phyloP scores from a whole-genome alignment of 352 stramenopile genomes.

The Pythium plurisporium region DNA sequence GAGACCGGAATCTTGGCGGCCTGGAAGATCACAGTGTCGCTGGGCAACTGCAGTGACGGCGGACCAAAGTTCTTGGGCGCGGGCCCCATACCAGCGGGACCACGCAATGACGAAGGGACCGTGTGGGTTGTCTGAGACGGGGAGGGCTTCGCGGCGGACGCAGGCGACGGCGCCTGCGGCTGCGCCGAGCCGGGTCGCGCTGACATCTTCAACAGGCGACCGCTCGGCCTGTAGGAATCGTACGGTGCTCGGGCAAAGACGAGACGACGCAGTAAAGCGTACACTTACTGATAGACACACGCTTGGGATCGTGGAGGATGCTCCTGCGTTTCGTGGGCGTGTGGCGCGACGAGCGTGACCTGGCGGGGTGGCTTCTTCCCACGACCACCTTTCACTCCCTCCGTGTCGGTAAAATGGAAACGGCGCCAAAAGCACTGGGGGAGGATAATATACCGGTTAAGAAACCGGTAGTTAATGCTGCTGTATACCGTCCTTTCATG shows the following conservation, averaged over 20 bases:
- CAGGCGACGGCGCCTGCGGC: background rate
- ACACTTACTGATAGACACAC: background rate
- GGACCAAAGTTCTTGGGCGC: constrained; percentile 19
- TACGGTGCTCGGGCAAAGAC: background rate
- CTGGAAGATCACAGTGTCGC: constrained; percentile 63
- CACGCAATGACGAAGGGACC: background rate
- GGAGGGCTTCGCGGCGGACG: background rate
- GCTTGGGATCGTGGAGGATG: background rate
- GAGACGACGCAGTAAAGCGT: background rate
- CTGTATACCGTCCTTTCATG: background rate
- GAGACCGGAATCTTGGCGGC: constrained; percentile 44
- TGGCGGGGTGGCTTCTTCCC: background rate
- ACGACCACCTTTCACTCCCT: background rate
- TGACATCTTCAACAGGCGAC: constrained; percentile 1
- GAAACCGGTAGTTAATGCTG: background rate
- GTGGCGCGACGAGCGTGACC: background rate
- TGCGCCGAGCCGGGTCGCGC: constrained; percentile 4
- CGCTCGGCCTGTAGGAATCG: background rate
- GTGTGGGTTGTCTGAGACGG: background rate
- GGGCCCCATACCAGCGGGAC: background rate
- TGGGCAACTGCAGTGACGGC: constrained; percentile 27
- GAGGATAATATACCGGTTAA: background rate
- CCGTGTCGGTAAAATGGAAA: constrained; percentile 14
- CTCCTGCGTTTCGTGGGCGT: background rate
- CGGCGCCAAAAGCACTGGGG: constrained; percentile 10